phyloP scores from a whole-genome alignment of 441 rosid genomes.

The Corymbia citriodora region DNA sequence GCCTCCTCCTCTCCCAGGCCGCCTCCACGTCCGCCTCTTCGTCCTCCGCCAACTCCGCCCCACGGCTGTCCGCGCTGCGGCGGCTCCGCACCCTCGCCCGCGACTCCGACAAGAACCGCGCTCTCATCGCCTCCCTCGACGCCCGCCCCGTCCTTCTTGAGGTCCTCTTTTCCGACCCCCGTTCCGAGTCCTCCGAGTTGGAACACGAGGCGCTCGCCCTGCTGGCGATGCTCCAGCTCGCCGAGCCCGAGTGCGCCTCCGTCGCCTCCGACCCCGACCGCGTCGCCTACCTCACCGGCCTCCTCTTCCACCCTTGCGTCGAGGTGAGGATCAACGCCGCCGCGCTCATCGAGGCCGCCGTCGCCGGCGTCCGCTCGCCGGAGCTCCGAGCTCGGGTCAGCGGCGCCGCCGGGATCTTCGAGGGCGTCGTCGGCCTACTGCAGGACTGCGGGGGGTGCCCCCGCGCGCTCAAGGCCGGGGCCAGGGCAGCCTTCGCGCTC shows the following conservation, averaged over 20 bases:
- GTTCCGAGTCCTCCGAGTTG: conserved; percentile 37
- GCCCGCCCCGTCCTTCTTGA: conserved; percentile 29
- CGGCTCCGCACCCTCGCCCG: conserved; percentile 73
- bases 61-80: conserved; percentile 63
- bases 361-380: conserved; percentile 55
- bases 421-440: conserved; percentile 1
- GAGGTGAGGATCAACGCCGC: conserved; percentile 83
- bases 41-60: conserved; percentile 14
- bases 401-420: conserved; percentile 39
- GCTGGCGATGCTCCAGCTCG: conserved; percentile 57
- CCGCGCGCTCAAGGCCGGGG: conserved; percentile 62
- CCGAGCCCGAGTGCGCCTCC: conserved; percentile 45
- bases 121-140: conserved; percentile 51
- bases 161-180: conserved; percentile 30
- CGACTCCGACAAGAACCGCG: conserved; percentile 75
- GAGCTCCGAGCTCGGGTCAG: conserved; percentile 52
- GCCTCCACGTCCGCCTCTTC: conserved; percentile 25
- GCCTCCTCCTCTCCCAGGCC: conserved; percentile 50
- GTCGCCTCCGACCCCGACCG: conserved; percentile 43
- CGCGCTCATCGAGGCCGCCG: conserved; percentile 56
- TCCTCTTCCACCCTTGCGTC: conserved; percentile 50
- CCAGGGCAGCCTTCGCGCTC: conserved; percentile 64
- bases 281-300: conserved; percentile 32
- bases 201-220: conserved; percentile 56
- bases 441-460: conserved; percentile 20